Evolutionary conservation across 2,329 filamentous ascomycete genomes (phyloP).

Genomic region (Graphium sp.): DNA sequence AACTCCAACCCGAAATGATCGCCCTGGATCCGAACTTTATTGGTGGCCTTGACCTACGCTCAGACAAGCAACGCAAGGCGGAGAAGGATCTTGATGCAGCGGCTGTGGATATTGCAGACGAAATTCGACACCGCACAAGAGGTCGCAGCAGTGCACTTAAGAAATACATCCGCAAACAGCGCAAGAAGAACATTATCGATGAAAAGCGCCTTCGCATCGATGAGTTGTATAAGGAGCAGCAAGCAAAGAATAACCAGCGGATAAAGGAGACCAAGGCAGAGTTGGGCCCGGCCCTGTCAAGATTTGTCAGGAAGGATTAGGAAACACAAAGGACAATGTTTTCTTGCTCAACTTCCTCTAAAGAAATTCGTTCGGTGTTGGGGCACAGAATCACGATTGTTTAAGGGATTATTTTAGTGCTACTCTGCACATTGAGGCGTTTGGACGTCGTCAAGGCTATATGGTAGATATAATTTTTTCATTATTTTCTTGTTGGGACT

Average conservation of each 20-base stretch:
- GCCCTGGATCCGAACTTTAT: slow-evolving; percentile 84
- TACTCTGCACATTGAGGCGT: no score
- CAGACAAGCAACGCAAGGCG: slow-evolving; percentile 57
- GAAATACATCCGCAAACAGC: slow-evolving; percentile 82
- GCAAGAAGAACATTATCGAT: slow-evolving; percentile 86
- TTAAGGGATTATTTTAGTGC: no score
- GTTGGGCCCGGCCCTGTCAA: slow-evolving; percentile 68
- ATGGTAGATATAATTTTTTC: no score
- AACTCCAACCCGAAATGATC: slow-evolving; percentile 94
- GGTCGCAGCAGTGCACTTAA: slow-evolving; percentile 82
- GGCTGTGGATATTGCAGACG: slow-evolving; percentile 35
- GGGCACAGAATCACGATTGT: no score
- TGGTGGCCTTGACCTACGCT: slow-evolving; percentile 70
- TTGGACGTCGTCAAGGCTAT: no score
- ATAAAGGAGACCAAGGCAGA: slow-evolving; percentile 49
- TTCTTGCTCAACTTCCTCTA: no score
- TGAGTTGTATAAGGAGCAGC: slow-evolving; percentile 59
- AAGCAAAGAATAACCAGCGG: slow-evolving; percentile 48
- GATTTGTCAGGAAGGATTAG: slow-evolving; percentile 63
- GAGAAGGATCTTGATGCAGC: slow-evolving; percentile 69
- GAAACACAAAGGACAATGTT: background rate
- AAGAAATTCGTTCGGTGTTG: no score
- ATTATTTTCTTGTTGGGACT: no score
- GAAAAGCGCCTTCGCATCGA: slow-evolving; percentile 81
- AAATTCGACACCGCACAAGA: slow-evolving; percentile 60